Percentiles rank a stretch among this genome's conserved stretches.
These are phyloP conservation scores for Calonectria pauciramosa DNA, from an alignment of 2,329 filamentous ascomycete species.

Conservation along the genomic window DNA sequence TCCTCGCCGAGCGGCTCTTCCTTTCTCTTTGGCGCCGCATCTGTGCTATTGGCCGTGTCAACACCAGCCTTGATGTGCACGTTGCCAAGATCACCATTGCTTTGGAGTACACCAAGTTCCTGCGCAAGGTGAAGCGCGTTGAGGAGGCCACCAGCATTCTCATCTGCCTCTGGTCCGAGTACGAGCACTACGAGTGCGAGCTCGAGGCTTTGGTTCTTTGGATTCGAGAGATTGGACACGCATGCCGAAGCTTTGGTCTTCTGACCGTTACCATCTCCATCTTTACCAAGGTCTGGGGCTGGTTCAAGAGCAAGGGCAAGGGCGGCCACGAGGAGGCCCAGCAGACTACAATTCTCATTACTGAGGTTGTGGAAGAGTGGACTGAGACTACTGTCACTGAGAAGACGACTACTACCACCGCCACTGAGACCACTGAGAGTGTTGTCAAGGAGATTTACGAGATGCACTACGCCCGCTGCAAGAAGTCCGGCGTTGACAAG, in stretches of 20 bases:
- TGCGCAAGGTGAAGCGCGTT: constrained; percentile 47
- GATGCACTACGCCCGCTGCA: constrained; percentile 52
- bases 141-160: constrained; percentile 56
- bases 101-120: constrained; percentile 53
- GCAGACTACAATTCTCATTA: constrained; percentile 53
- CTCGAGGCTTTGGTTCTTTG: constrained; percentile 50
- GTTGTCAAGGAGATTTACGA: constrained; percentile 53
- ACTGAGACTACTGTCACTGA: constrained; percentile 50
- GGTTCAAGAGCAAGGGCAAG: constrained; percentile 53
- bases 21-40: constrained; percentile 56
- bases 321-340: constrained; percentile 50
- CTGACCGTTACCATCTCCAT: constrained; percentile 50
- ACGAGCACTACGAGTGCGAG: constrained; percentile 52
- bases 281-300: constrained; percentile 54
- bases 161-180: constrained; percentile 57
- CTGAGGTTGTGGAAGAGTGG: constrained; percentile 56
- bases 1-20: constrained; percentile 55
- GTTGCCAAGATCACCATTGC: constrained; percentile 55
- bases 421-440: constrained; percentile 49
- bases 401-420: constrained; percentile 50
- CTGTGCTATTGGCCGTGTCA: constrained; percentile 48
- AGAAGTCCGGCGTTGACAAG: constrained; percentile 49
- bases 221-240: constrained; percentile 51
- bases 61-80: constrained; percentile 50
- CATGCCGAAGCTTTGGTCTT: constrained; percentile 52